These are phyloP conservation scores for Suillus subluteus DNA, from an alignment of 768 basidiomycete species.

Conservation along the genomic window DNA sequence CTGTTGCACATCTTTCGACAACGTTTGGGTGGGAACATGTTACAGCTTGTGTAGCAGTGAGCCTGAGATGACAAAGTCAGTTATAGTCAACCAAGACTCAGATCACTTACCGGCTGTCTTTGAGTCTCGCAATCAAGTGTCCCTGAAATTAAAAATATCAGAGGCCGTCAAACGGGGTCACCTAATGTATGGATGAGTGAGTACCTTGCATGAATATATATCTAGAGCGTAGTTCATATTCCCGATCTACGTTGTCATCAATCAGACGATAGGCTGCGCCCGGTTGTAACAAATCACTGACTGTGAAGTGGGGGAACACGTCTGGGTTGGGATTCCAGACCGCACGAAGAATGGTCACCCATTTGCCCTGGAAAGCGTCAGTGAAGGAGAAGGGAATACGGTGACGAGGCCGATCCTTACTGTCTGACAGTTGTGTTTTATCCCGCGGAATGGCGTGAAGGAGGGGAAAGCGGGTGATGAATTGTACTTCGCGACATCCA, in stretches of 20 bases:
- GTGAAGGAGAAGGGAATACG: background rate
- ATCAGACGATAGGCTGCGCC: background rate
- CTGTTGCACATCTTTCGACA: conserved; percentile 74
- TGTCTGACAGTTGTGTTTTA: conserved; percentile 81
- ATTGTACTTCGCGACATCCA: conserved; percentile 54
- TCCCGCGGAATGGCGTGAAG: conserved; percentile 62
- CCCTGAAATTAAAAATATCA: conserved; percentile 47
- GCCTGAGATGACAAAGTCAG: conserved; percentile 42
- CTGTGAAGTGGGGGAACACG: conserved; percentile 83
- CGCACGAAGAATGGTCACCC: conserved; percentile 78
- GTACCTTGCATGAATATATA: conserved; percentile 73
- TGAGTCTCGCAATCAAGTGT: conserved; percentile 64
- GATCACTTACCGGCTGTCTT: conserved; percentile 57
- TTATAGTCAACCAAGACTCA: background rate
- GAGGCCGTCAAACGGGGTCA: background rate
- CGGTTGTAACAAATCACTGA: conserved; percentile 35
- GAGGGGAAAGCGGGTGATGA: conserved; percentile 54
- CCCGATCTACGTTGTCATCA: conserved; percentile 52
- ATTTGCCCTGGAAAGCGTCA: conserved; percentile 61
- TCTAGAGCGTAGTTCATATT: conserved; percentile 81
- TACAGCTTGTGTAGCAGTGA: conserved; percentile 88
- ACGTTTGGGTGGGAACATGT: conserved; percentile 82
- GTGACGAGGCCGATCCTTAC: conserved; percentile 41
- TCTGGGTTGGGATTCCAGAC: conserved; percentile 82
- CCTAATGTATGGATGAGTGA: conserved; percentile 15